phyloP scores from a whole-genome alignment of 129 eudicot species.

The Calendula officinalis region DNA sequence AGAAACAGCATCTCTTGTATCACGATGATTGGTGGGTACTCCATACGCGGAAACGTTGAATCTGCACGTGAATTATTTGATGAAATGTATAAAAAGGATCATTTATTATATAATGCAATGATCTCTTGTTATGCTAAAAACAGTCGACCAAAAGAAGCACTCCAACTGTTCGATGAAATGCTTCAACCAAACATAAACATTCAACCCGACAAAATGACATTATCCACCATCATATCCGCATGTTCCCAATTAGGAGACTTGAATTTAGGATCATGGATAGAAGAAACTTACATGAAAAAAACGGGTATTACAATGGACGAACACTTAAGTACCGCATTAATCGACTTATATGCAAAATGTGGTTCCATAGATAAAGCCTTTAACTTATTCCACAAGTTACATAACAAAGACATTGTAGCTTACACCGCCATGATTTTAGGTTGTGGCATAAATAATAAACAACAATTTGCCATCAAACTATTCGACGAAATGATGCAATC shows the following conservation, averaged over 20 bases:
- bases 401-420: conserved; percentile 44
- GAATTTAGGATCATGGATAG: conserved; percentile 35
- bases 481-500: conserved; percentile 45
- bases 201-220: conserved; percentile 46
- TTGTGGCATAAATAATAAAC: conserved; percentile 34
- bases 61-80: conserved; percentile 30
- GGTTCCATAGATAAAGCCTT: conserved; percentile 48
- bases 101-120: conserved; percentile 42
- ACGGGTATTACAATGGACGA: conserved; percentile 32
- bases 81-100: conserved; percentile 30
- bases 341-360: conserved; percentile 50
- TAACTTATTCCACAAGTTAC: conserved; percentile 31
- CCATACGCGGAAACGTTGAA: conserved; percentile 32
- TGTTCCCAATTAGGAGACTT: conserved; percentile 49
- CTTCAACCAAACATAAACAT: conserved; percentile 27
- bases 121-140: conserved; percentile 50
- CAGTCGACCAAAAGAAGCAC: conserved; percentile 43
- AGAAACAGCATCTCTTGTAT: conserved; percentile 38
- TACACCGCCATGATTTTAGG: conserved; percentile 53
- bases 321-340: conserved; percentile 44
- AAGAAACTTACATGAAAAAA: conserved; percentile 26
- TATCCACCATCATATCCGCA: conserved; percentile 44
- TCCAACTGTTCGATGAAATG: conserved; percentile 40
- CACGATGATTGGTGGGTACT: conserved; percentile 34
- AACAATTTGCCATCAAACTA: conserved; percentile 30